Percentiles rank a stretch among this genome's conserved stretches.
Evolutionary conservation across 2,329 filamentous ascomycete species (phyloP).

Genomic region (Penicillium psychrosexuale): DNA sequence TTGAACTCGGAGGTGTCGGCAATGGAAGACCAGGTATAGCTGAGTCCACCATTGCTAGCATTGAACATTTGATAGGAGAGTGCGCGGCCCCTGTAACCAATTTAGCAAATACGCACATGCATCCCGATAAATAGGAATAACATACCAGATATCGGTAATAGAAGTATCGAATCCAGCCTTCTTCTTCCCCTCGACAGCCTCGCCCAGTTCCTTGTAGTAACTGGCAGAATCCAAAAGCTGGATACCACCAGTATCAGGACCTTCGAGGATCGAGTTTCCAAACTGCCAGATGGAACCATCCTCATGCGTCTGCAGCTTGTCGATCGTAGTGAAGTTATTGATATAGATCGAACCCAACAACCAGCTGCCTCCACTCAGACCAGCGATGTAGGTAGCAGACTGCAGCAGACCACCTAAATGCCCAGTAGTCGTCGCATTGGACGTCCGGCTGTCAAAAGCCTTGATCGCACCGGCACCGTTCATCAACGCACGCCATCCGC

Average conservation of each 20-base stretch:
- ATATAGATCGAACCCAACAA: slow-evolving; percentile 76
- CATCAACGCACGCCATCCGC: slow-evolving; percentile 82
- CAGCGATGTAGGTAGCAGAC: slow-evolving; percentile 75
- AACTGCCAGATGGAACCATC: slow-evolving; percentile 30
- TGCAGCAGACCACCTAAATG: slow-evolving; percentile 81
- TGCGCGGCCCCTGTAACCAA: slow-evolving; percentile 59
- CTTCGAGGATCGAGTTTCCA: slow-evolving; percentile 49
- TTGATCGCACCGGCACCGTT: slow-evolving; percentile 79
- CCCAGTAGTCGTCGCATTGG: slow-evolving; percentile 58
- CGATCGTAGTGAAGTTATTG: slow-evolving; percentile 73
- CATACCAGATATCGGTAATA: slow-evolving; percentile 78
- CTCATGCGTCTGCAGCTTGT: slow-evolving; percentile 31
- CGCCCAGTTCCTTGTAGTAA: slow-evolving; percentile 62
- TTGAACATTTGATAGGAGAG: slow-evolving; percentile 85
- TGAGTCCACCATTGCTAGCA: slow-evolving; percentile 67
- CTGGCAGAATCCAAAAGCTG: slow-evolving; percentile 47
- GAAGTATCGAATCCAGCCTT: slow-evolving; percentile 65
- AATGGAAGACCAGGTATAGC: slow-evolving; percentile 80
- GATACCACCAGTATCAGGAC: slow-evolving; percentile 38
- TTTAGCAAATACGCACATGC: background rate
- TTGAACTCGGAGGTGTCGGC: slow-evolving; percentile 61
- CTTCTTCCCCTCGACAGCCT: slow-evolving; percentile 59
- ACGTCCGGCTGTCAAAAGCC: slow-evolving; percentile 73
- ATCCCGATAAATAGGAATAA: background rate
- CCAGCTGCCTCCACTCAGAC: slow-evolving; percentile 82